phyloP scores from a whole-genome alignment of 371 early-diverging fungal genomes.

The Modicella reniformis region DNA sequence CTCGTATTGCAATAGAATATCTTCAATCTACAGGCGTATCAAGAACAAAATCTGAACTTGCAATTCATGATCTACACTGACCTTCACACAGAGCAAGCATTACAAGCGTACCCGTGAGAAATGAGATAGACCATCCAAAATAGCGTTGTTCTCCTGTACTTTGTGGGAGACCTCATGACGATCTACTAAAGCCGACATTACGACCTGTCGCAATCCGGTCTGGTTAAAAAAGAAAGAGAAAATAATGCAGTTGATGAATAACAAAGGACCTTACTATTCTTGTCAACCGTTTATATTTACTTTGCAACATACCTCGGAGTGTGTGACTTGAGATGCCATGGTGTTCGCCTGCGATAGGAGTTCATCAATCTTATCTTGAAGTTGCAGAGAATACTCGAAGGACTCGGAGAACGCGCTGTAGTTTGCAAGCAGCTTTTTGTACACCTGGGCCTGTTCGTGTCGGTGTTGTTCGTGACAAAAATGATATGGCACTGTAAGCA shows the following conservation, averaged over 20 bases:
- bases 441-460: conserved; percentile 35
- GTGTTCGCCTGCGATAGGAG: conserved; percentile 33
- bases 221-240: neutral
- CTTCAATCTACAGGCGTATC: conserved; percentile 28
- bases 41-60: too few species aligned
- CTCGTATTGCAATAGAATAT: conserved; percentile 45
- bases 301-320: conserved; percentile 33
- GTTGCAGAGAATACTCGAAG: conserved; percentile 40
- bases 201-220: conserved; percentile 44
- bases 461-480: neutral
- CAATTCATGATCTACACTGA: too few species aligned
- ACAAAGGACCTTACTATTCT: neutral
- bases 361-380: conserved; percentile 43
- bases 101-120: conserved; percentile 27
- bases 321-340: conserved; percentile 25
- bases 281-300: neutral
- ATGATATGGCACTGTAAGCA: too few species aligned
- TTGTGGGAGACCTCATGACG: conserved; percentile 48
- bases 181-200: conserved; percentile 45
- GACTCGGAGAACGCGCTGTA: conserved; percentile 48
- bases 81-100: neutral
- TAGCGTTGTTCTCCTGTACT: conserved; percentile 43
- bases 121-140: conserved; percentile 41
- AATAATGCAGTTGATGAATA: neutral
- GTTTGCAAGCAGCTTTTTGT: conserved; percentile 51